Conservation (phyloP, 2,329 filamentous ascomycete species). For the Apiospora kogelbergensis region DNA sequence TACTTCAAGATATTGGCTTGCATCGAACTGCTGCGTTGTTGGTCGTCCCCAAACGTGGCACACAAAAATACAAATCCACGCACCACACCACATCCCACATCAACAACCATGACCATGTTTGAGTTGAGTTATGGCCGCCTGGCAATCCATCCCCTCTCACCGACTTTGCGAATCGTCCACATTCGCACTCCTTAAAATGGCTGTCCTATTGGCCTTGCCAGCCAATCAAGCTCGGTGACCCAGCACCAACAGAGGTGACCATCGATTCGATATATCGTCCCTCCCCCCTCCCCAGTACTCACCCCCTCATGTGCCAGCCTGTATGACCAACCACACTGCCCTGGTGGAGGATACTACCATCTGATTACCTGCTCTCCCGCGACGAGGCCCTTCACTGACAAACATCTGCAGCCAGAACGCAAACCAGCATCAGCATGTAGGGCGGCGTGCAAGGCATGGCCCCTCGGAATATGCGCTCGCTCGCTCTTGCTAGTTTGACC, state of each 20-base stretch:
- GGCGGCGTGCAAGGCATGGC: not conserved
- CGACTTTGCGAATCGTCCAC: slow-evolving; percentile 4
- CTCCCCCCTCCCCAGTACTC: not conserved
- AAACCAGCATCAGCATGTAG: not conserved
- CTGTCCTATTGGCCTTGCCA: not conserved
- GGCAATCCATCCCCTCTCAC: not conserved
- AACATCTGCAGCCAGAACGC: slow-evolving; percentile 3
- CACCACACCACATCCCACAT: not conserved
- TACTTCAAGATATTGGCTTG: not conserved
- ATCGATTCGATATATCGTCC: not conserved
- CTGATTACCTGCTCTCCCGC: not conserved
- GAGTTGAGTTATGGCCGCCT: slow-evolving; percentile 4
- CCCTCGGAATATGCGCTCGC: not conserved
- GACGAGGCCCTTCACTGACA: slow-evolving; percentile 1
- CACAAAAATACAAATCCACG: not conserved
- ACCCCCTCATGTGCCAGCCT: not conserved
- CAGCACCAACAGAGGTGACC: not conserved
- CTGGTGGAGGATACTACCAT: not conserved
- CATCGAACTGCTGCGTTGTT: not conserved
- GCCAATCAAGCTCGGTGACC: not conserved
- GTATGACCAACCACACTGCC: not conserved
- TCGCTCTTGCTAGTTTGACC: not conserved
- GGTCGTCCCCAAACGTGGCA: not conserved
- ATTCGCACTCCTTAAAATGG: not conserved
- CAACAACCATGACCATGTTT: slow-evolving; percentile 3